A percentile compares a stretch with the other conserved stretches of the same genome.
Conservation (phyloP, 371 early-diverging fungal genomes). For the Rhizomucor pusillus region DNA sequence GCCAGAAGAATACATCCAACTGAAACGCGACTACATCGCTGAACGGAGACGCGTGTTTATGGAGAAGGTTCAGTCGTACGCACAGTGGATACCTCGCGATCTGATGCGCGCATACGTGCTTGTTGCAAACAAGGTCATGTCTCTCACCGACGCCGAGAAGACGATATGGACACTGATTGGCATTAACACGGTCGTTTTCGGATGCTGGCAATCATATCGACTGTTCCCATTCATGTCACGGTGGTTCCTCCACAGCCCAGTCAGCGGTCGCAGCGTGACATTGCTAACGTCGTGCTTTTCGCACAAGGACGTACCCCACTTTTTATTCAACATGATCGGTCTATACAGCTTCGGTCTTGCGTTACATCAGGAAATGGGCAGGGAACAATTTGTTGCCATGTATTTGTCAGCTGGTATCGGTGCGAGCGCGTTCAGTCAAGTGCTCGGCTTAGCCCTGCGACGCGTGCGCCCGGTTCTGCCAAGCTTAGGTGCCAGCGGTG, state of each 20-base stretch:
- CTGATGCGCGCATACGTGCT: constrained; percentile 43
- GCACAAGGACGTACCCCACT: constrained; percentile 62
- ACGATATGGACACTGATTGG: constrained; percentile 62
- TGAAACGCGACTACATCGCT: constrained; percentile 8
- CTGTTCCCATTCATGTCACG: constrained; percentile 63
- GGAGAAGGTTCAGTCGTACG: constrained; percentile 18
- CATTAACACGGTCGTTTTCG: constrained; percentile 69
- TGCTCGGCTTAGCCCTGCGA: constrained; percentile 42
- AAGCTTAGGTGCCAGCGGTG: constrained; percentile 78
- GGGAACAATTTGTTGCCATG: constrained; percentile 76
- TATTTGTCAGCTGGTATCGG: constrained; percentile 66
- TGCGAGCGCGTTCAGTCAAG: constrained; percentile 66
- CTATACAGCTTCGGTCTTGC: constrained; percentile 60
- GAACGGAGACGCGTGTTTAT: constrained; percentile 10
- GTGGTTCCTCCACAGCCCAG: constrained; percentile 71
- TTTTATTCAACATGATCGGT: constrained; percentile 69
- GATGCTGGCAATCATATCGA: constrained; percentile 65
- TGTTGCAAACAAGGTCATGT: constrained; percentile 36
- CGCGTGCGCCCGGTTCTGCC: constrained; percentile 53
- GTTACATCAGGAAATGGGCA: constrained; percentile 45
- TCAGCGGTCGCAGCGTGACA: constrained; percentile 54
- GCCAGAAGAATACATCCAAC: constrained; percentile 5
- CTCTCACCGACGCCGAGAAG: constrained; percentile 46
- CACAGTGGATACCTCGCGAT: constrained; percentile 35
- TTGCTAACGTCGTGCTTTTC: constrained; percentile 68